Evolutionary conservation across 805 yeast species (phyloP).

Genomic region (Saccharomycopsis babjevae): DNA sequence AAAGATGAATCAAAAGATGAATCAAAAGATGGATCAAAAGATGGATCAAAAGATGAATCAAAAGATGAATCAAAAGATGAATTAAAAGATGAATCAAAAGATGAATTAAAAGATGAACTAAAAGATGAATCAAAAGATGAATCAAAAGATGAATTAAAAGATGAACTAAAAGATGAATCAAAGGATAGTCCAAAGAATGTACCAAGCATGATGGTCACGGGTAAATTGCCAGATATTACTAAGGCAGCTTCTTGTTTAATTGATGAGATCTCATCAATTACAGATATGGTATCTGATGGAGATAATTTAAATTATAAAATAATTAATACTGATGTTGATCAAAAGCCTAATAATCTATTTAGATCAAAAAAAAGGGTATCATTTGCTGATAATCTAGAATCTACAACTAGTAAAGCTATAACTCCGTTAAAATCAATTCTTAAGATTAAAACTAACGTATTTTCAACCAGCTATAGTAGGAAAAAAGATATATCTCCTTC

Average conservation of each 20-base stretch:
- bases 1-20: not conserved
- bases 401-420: not conserved
- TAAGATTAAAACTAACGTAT: not conserved
- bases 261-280: too few relatives aligned
- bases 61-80: too few relatives aligned
- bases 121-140: not conserved
- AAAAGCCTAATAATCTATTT: not conserved
- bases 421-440: conserved; percentile 12
- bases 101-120: too few relatives aligned
- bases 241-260: too few relatives aligned
- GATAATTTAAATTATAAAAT: not conserved
- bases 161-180: not conserved
- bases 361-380: conserved; percentile 5
- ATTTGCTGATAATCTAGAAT: conserved; percentile 2
- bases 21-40: not conserved
- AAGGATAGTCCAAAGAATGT: not conserved
- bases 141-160: not conserved
- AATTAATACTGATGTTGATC: not conserved
- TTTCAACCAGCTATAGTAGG: not conserved
- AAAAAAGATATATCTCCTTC: not conserved
- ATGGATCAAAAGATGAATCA: too few relatives aligned
- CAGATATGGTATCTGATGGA: not conserved
- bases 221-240: too few relatives aligned
- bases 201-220: not conserved
- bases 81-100: too few relatives aligned